Conservation (phyloP, 331 rosid species). For the Acacia concinna region DNA sequence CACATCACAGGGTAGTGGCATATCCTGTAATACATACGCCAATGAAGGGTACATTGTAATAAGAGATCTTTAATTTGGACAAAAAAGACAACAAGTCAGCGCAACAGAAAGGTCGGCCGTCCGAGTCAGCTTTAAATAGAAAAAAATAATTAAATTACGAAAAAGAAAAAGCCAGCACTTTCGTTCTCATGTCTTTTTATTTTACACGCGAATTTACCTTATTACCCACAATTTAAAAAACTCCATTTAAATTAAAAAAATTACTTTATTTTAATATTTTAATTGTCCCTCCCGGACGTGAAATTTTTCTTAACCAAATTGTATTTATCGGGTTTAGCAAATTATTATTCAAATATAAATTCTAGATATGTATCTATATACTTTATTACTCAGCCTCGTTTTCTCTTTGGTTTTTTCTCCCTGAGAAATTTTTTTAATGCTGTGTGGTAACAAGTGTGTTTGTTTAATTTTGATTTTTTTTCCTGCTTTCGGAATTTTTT, state of each 20-base stretch:
- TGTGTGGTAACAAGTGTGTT: constrained; percentile 25
- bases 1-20: constrained; percentile 34
- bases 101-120: constrained; percentile 66
- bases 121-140: constrained; percentile 65
- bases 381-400: constrained; percentile 30
- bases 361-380: constrained; percentile 33
- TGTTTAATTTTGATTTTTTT: constrained; percentile 21
- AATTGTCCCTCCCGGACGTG: constrained; percentile 69
- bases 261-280: constrained; percentile 15
- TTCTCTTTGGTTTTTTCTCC: constrained; percentile 41
- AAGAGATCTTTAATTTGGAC: constrained; percentile 3
- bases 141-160: constrained; percentile 39
- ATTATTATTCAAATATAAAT: constrained; percentile 34
- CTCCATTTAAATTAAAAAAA: background rate
- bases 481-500: constrained; percentile 23
- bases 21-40: constrained; percentile 10
- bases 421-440: background rate
- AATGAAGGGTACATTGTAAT: constrained; percentile 7
- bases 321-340: constrained; percentile 72
- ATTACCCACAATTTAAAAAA: constrained; percentile 34
- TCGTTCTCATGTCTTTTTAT: constrained; percentile 17
- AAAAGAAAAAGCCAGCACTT: constrained; percentile 33
- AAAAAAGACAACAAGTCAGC: constrained; percentile 85
- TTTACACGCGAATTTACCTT: constrained; percentile 35
- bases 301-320: constrained; percentile 64